A percentile compares a stretch with the other conserved stretches of the same genome.
These are phyloP conservation scores for Chenopodium formosanum DNA, from an alignment of 148 eudicot species.

Conservation along the genomic window DNA sequence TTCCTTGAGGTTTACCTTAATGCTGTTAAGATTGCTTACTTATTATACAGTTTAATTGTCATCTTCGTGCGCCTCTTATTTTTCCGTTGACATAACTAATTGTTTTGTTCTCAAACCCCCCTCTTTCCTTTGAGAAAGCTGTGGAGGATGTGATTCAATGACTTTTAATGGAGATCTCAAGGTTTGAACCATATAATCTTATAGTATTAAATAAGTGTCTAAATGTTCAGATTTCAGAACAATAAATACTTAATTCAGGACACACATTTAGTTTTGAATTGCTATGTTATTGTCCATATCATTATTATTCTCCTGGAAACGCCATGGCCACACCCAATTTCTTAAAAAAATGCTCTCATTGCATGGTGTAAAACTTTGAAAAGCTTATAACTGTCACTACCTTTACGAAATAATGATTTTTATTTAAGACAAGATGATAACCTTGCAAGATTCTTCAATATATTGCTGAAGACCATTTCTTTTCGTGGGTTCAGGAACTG, in stretches of 20 bases:
- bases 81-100: no score
- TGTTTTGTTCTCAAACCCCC: background rate
- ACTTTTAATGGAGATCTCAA: background rate
- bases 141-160: background rate
- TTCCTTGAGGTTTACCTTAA: background rate
- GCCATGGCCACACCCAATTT: background rate
- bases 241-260: no score
- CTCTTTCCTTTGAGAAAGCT: no score
- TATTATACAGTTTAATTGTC: background rate
- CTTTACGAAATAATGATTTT: background rate
- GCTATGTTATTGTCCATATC: background rate
- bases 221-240: no score
- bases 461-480: slow-evolving; percentile 8
- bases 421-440: background rate
- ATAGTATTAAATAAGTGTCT: background rate
- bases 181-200: background rate
- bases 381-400: background rate
- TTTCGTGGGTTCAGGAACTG: slow-evolving; percentile 44
- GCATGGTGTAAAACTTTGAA: background rate
- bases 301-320: no score
- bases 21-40: background rate
- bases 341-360: background rate
- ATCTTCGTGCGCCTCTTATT: background rate
- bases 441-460: background rate
- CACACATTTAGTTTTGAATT: background rate